Conservation (phyloP, 2,329 filamentous ascomycete species). For the Monosporascus sp. region DNA sequence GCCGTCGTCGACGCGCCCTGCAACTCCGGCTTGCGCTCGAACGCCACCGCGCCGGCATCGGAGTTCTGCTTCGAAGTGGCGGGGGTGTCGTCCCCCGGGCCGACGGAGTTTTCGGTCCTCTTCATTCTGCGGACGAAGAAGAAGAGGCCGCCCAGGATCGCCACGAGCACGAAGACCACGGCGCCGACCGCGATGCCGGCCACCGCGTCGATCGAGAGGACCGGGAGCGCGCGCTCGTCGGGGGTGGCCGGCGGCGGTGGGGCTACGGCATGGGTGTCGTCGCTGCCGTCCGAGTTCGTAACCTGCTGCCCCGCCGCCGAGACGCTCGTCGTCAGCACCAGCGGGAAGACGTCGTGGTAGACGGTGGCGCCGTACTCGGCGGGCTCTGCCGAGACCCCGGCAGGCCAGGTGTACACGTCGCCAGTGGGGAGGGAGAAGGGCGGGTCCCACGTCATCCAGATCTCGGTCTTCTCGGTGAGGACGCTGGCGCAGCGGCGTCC, state of each 20-base stretch:
- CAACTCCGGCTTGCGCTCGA: slow-evolving; percentile 3
- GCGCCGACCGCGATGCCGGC: slow-evolving; percentile 1
- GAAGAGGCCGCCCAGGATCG: not conserved
- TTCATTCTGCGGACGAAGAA: not conserved
- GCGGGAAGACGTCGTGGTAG: slow-evolving; percentile 5
- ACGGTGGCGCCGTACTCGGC: not conserved
- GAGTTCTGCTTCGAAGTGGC: too few species aligned
- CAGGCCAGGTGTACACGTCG: slow-evolving; percentile 1
- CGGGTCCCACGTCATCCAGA: slow-evolving; percentile 9
- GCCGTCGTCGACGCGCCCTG: slow-evolving; percentile 1
- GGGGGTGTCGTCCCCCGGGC: not conserved
- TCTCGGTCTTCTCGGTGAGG: slow-evolving; percentile 2
- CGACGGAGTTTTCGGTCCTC: not conserved
- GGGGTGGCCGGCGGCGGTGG: too few species aligned
- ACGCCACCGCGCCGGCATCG: not conserved
- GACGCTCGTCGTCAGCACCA: slow-evolving; percentile 1
- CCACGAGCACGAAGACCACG: not conserved
- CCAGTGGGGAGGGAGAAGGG: not conserved
- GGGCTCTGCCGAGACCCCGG: not conserved
- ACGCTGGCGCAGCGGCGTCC: slow-evolving; percentile 2
- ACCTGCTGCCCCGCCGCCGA: too few species aligned
- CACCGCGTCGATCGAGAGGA: not conserved
- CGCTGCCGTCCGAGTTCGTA: too few species aligned
- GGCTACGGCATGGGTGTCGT: not conserved
- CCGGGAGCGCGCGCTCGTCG: not conserved